Percentiles rank a stretch among this genome's conserved stretches.
These are phyloP conservation scores for Escallonia herrerae DNA, from an alignment of 129 eudicot genomes.

Conservation along the genomic window DNA sequence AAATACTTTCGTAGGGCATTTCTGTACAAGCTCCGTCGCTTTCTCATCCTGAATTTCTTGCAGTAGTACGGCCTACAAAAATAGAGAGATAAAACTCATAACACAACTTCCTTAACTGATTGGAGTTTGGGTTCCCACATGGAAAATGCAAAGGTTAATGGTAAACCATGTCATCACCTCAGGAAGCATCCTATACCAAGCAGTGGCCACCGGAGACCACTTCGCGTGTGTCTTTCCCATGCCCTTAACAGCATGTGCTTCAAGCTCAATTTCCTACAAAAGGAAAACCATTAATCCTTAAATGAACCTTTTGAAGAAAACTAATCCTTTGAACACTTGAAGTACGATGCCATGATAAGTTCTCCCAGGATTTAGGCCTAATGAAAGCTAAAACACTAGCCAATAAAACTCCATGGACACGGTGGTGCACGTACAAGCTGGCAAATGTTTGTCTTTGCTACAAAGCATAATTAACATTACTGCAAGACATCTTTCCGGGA, in stretches of 20 bases:
- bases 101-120: background rate
- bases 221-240: slow-evolving; percentile 92
- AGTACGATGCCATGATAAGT: too few species aligned
- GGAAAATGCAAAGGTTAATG: background rate
- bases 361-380: too few species aligned
- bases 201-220: slow-evolving; percentile 98
- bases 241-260: slow-evolving; percentile 94
- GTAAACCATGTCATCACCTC: slow-evolving; percentile 43
- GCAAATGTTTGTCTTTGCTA: too few species aligned
- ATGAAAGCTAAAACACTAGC: too few species aligned
- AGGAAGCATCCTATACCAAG: slow-evolving; percentile 97
- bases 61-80: slow-evolving; percentile 55
- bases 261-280: slow-evolving; percentile 84
- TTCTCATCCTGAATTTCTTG: slow-evolving; percentile 57
- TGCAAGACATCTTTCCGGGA: too few species aligned
- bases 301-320: background rate
- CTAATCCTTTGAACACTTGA: too few species aligned
- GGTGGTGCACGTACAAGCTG: too few species aligned
- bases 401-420: too few species aligned
- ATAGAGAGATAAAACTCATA: background rate
- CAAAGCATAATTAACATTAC: too few species aligned
- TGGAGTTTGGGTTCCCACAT: background rate
- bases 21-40: slow-evolving; percentile 61
- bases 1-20: slow-evolving; percentile 79
- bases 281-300: background rate